phyloP scores from a whole-genome alignment of 495 filamentous ascomycete species.

The Hypoxylon lienhwacheense region DNA sequence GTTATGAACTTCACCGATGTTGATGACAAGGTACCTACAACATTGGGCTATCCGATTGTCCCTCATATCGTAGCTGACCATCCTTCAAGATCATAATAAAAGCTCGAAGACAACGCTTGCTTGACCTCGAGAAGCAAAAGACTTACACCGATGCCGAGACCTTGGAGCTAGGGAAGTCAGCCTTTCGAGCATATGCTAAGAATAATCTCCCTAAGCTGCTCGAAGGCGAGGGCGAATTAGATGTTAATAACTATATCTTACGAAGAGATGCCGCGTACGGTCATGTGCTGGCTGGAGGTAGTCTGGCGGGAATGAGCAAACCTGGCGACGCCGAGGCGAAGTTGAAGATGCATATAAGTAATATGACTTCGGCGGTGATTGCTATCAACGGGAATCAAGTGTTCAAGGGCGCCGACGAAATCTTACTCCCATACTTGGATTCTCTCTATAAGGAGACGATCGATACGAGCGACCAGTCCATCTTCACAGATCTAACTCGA shows the following conservation, averaged over 20 bases:
- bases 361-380: constrained; percentile 62
- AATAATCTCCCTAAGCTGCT: constrained; percentile 73
- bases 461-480: constrained; percentile 69
- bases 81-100: constrained; percentile 73
- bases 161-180: constrained; percentile 59
- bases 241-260: constrained; percentile 56
- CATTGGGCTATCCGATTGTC: background rate
- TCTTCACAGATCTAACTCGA: constrained; percentile 75
- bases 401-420: constrained; percentile 57
- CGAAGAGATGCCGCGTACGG: constrained; percentile 65
- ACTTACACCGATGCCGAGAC: constrained; percentile 46
- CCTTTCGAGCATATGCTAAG: constrained; percentile 71
- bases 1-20: constrained; percentile 96
- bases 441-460: constrained; percentile 71
- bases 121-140: constrained; percentile 59
- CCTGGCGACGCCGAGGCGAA: constrained; percentile 76
- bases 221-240: constrained; percentile 44
- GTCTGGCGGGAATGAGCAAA: constrained; percentile 61
- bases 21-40: constrained; percentile 71
- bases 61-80: constrained; percentile 51
- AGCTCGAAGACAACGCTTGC: constrained; percentile 74
- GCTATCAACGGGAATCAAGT: constrained; percentile 54
- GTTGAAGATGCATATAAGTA: constrained; percentile 90
- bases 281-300: constrained; percentile 62
- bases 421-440: constrained; percentile 88